These are phyloP conservation scores for Roridomyces roridus DNA, from an alignment of 768 basidiomycete species.

Conservation along the genomic window DNA sequence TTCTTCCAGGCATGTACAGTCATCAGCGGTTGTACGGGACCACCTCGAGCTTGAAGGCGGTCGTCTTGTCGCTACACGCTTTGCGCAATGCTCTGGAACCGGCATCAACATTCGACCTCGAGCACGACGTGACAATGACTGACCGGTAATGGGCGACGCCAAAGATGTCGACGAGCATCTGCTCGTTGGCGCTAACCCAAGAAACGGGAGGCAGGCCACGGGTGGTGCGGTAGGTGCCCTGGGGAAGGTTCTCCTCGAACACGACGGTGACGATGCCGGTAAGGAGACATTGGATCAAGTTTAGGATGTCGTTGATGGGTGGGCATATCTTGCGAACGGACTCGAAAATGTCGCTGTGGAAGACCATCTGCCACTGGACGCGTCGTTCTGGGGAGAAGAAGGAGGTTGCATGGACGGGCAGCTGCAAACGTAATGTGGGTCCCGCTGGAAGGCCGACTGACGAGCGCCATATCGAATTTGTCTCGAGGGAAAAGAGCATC, in stretches of 20 bases:
- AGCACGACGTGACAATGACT: not conserved
- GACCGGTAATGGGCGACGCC: conserved; percentile 70
- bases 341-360: conserved; percentile 79
- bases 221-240: conserved; percentile 75
- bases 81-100: conserved; percentile 58
- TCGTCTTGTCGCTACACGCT: conserved; percentile 73
- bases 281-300: conserved; percentile 73
- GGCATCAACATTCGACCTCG: not conserved
- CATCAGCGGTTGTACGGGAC: conserved; percentile 46
- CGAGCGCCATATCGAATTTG: conserved; percentile 79
- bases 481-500: conserved; percentile 82
- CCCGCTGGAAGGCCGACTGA: conserved; percentile 77
- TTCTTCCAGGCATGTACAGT: conserved; percentile 18
- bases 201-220: conserved; percentile 79
- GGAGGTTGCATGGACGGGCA: conserved; percentile 80
- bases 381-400: conserved; percentile 87
- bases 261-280: conserved; percentile 75
- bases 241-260: conserved; percentile 76
- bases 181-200: conserved; percentile 77
- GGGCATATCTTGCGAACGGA: conserved; percentile 70
- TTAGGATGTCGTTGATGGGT: conserved; percentile 73
- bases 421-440: conserved; percentile 72
- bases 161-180: conserved; percentile 72
- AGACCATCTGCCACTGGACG: conserved; percentile 91
- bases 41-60: conserved; percentile 78